Base-by-base conservation (phyloP, 371 early-diverging fungal species). In the Mucor irregularis region DNA sequence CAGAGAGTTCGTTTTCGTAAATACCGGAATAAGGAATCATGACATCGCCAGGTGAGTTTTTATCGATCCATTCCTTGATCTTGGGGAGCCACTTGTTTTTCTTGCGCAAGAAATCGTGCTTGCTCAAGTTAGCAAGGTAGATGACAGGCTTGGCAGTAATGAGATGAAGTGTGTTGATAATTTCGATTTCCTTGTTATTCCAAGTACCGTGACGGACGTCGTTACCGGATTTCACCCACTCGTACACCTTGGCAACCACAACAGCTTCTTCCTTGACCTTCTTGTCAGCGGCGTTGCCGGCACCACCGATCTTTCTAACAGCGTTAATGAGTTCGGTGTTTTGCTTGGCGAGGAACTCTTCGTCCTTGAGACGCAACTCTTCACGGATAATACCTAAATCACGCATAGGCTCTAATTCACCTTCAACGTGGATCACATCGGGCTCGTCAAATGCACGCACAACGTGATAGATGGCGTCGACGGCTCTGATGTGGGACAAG, bases 391-490 rank as follows among this genome's bases (percentile, higher is more conserved):
- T 97, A 50, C 91, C 91, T 68, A 98, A 78, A 77, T 99, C 99
- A 47, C 99, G 83, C 19, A 90, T 64, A 5, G 99, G 98, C 61
- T 99, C 93, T 13, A 99, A 78, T 39, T 88, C 89, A 58, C 95
- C 96, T 64, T 99, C 99, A 29, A 98, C 97, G 77, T 99, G 99
- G 45, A 88, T 87, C 17, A 98, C 86, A 44, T 93, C 94, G n/a
- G 87, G 69, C 66, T 94, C 95, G 44, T 86, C 85, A 65, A 86
- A 87, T 45, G 92, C 92, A 71, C 99, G 87, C 14, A 94, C 91
- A 39, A 99, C 90, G 64, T 99, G 99, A 82, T 91, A 99, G 42
- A 99, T 93, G 6, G 97, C 99, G 78, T 99, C 99, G 2, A 97
- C 97, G 17, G 95, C 90, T 61, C 92, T 86, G 49, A 99, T 94